Evolutionary conservation across 2,329 filamentous ascomycete genomes (phyloP).

Genomic region (Hypoxylon sp.): DNA sequence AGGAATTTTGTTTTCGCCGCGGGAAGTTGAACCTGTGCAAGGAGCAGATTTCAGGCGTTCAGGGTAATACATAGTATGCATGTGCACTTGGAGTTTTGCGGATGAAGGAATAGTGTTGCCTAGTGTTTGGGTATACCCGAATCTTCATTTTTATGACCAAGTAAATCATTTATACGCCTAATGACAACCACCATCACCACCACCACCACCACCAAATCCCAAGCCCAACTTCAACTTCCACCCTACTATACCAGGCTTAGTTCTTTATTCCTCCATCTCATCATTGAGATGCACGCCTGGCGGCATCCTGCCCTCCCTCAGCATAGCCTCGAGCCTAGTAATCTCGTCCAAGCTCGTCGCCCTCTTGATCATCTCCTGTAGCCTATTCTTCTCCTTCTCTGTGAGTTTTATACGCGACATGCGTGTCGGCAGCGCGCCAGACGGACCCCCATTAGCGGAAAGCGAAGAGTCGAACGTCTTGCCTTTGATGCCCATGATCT

Average conservation of each 20-base stretch:
- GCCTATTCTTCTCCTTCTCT: conserved; percentile 85
- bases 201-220: not conserved
- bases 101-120: conserved; percentile 40
- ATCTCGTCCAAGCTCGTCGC: conserved; percentile 94
- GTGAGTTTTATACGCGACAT: conserved; percentile 87
- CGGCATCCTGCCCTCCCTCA: conserved; percentile 90
- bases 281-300: conserved; percentile 71
- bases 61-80: not conserved
- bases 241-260: conserved; percentile 46
- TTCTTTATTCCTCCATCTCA: conserved; percentile 74
- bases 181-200: conserved; percentile 8
- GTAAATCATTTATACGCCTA: conserved; percentile 22
- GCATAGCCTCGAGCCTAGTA: conserved; percentile 87
- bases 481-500: conserved; percentile 89
- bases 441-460: conserved; percentile 60
- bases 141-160: conserved; percentile 34
- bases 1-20: not conserved
- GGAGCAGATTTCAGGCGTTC: conserved; percentile 5
- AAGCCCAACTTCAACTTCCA: not conserved
- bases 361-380: conserved; percentile 89
- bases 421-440: conserved; percentile 68
- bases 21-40: not conserved
- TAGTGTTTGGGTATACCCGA: conserved; percentile 51
- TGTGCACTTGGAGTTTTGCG: not conserved
- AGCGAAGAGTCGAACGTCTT: conserved; percentile 74